Evolutionary conservation across 495 filamentous ascomycete genomes (phyloP).

Genomic region (Cladorrhinum samala): DNA sequence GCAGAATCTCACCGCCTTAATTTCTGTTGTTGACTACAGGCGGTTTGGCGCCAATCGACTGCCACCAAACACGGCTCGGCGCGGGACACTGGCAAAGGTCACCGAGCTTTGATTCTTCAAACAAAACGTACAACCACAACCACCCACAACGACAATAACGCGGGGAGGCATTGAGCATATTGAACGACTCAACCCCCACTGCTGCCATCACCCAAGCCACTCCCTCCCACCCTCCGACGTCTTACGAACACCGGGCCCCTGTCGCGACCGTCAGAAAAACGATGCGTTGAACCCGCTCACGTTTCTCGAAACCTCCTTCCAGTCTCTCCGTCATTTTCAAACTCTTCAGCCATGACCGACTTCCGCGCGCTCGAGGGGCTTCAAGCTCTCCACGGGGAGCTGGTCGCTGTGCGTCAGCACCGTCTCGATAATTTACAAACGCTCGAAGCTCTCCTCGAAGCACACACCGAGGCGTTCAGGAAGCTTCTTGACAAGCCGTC

Average conservation of each 20-base stretch:
- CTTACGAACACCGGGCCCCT: background rate
- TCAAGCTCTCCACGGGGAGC: conserved; percentile 70
- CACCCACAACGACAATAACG: background rate
- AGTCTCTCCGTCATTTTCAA: background rate
- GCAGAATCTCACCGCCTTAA: conserved; percentile 32
- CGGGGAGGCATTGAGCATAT: background rate
- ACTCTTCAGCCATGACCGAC: conserved; percentile 53
- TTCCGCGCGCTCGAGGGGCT: conserved; percentile 59
- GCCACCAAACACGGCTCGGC: conserved; percentile 5
- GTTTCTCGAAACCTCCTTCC: background rate
- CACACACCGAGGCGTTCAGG: conserved; percentile 64
- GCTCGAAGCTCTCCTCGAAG: conserved; percentile 60
- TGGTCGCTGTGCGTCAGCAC: conserved; percentile 58
- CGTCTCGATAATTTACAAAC: conserved; percentile 56
- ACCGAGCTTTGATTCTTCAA: background rate
- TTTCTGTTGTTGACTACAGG: conserved; percentile 25
- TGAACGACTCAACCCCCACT: too few species aligned
- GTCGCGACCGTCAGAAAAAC: conserved; percentile 3
- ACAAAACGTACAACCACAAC: background rate
- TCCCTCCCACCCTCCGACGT: background rate
- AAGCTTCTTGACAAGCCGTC: conserved; percentile 68
- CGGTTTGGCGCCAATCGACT: conserved; percentile 20
- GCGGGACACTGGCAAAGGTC: conserved; percentile 23
- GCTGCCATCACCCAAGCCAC: too few species aligned
- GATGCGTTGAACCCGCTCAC: conserved; percentile 14